Percentiles rank a stretch among this genome's conserved stretches.
These are phyloP conservation scores for Persicaria tinctoria DNA, from an alignment of 148 eudicot genomes.

Conservation along the genomic window DNA sequence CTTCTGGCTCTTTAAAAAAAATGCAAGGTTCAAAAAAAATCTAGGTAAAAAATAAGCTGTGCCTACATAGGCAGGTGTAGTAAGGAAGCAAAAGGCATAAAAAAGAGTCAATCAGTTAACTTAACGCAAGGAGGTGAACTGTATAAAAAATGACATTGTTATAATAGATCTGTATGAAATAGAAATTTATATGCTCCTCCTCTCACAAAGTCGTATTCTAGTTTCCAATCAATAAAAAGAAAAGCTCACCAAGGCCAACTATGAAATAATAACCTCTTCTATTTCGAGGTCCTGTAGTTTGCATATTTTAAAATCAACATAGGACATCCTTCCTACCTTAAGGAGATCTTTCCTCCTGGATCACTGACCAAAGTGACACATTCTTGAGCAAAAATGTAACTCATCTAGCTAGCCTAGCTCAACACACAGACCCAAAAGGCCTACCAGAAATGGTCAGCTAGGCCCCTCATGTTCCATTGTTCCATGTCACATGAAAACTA, in stretches of 20 bases:
- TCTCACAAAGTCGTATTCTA: background rate
- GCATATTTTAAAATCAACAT: background rate
- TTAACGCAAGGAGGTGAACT: background rate
- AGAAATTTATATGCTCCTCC: background rate
- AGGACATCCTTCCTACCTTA: background rate
- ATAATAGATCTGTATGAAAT: background rate
- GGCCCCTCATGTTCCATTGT: background rate
- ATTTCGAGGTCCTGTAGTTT: background rate
- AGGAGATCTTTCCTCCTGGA: background rate
- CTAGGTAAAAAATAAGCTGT: background rate
- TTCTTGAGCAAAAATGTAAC: background rate
- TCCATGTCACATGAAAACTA: background rate
- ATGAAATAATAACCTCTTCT: background rate
- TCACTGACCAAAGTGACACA: background rate
- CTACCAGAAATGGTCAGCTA: background rate
- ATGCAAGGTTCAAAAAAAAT: background rate
- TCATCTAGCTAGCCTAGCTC: background rate
- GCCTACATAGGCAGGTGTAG: background rate
- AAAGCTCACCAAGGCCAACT: background rate
- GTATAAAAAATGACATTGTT: background rate
- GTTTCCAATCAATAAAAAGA: background rate
- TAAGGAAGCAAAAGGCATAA: background rate
- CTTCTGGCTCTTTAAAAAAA: slow-evolving; percentile 44
- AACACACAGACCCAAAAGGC: slow-evolving; percentile 5
- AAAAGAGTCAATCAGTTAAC: background rate